These are phyloP conservation scores for Teratosphaeria pseudoeucalypti DNA, from an alignment of 2,329 filamentous ascomycete species.

Conservation along the genomic window DNA sequence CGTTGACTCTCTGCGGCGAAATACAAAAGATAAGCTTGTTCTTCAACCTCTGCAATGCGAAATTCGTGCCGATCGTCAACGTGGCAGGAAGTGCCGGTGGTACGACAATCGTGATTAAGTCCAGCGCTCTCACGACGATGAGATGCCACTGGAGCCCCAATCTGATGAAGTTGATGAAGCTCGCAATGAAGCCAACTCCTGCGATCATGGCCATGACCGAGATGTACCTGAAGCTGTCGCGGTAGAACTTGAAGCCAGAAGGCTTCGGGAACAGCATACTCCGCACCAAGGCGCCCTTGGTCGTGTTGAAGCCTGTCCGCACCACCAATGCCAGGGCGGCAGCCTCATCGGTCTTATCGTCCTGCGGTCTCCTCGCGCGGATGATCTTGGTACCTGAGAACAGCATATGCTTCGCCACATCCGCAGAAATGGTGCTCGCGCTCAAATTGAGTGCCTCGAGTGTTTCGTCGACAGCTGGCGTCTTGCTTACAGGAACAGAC, in stretches of 20 bases:
- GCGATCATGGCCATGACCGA: conserved; percentile 90
- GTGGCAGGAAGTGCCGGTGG: conserved; percentile 91
- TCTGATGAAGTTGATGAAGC: conserved; percentile 85
- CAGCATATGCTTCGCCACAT: conserved; percentile 78
- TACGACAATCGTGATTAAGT: conserved; percentile 95
- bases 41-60: conserved; percentile 77
- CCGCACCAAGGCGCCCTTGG: conserved; percentile 86
- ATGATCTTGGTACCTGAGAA: conserved; percentile 96
- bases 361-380: conserved; percentile 76
- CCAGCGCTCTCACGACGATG: conserved; percentile 82
- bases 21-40: conserved; percentile 93
- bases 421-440: conserved; percentile 71
- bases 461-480: conserved; percentile 69
- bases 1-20: conserved; percentile 91
- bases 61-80: conserved; percentile 91
- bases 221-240: conserved; percentile 95
- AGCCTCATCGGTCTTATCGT: conserved; percentile 74
- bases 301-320: conserved; percentile 92
- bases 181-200: conserved; percentile 75
- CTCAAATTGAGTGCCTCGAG: conserved; percentile 66
- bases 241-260: conserved; percentile 96
- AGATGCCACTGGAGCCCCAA: conserved; percentile 76
- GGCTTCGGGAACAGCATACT: conserved; percentile 99
- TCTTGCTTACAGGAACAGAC: conserved; percentile 92
- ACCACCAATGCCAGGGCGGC: conserved; percentile 87